Percentiles rank a stretch among this genome's conserved stretches.
Conservation (phyloP, 805 yeast genomes). For the Limtongia smithiae region DNA sequence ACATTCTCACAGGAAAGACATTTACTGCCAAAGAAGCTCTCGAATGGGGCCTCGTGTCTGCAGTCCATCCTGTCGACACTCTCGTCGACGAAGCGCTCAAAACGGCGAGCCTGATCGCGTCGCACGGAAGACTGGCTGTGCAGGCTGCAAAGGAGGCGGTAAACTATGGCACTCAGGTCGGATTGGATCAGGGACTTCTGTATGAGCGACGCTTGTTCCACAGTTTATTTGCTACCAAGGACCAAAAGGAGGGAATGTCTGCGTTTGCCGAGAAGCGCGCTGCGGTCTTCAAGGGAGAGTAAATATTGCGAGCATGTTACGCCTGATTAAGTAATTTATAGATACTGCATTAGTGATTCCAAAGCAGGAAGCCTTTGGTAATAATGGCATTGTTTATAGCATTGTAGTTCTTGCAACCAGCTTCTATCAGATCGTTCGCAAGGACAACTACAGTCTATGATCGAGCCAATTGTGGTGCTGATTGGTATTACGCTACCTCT, state of each 20-base stretch:
- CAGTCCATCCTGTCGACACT: conserved; percentile 40
- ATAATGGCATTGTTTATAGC: too few species aligned
- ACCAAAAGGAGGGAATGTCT: conserved; percentile 50
- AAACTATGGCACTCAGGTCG: conserved; percentile 41
- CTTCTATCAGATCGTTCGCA: too few species aligned
- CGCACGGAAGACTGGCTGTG: conserved; percentile 44
- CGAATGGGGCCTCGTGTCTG: conserved; percentile 49
- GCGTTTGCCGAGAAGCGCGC: conserved; percentile 44
- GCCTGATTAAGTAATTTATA: too few species aligned
- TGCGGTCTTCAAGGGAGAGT: conserved; percentile 26
- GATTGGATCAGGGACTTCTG: conserved; percentile 41
- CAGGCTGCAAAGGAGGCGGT: conserved; percentile 48
- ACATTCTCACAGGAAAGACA: conserved; percentile 46
- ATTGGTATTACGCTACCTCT: too few species aligned
- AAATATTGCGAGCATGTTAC: too few species aligned
- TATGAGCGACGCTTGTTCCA: conserved; percentile 48
- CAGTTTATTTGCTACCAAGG: conserved; percentile 45
- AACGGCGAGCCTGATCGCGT: conserved; percentile 44
- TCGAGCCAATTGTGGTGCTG: too few species aligned
- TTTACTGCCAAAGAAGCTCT: conserved; percentile 47
- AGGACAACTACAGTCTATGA: too few species aligned
- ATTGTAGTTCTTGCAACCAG: too few species aligned
- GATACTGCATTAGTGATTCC: too few species aligned
- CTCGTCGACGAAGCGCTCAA: conserved; percentile 45
- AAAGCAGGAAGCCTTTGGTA: too few species aligned